Evolutionary conservation across 805 yeast species (phyloP).

Genomic region (Candida insectorum): DNA sequence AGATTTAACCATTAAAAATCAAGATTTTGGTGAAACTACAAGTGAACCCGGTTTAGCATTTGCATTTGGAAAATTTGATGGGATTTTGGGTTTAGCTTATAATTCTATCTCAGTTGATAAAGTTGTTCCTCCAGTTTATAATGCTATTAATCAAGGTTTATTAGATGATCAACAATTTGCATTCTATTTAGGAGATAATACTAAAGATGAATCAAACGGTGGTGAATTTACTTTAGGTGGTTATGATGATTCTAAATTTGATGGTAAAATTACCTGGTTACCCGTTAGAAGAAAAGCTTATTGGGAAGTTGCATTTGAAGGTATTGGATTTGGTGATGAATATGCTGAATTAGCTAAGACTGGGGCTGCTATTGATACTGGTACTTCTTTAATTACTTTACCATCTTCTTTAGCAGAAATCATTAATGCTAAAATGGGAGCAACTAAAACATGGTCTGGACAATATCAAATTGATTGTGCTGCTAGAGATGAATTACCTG

Average conservation of each 20-base stretch:
- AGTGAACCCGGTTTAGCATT: constrained; percentile 96
- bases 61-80: constrained; percentile 98
- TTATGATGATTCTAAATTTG: constrained; percentile 67
- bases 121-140: constrained; percentile 91
- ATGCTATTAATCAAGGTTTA: constrained; percentile 77
- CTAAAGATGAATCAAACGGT: constrained; percentile 58
- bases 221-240: constrained; percentile 98
- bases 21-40: constrained; percentile 96
- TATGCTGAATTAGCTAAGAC: constrained; percentile 75
- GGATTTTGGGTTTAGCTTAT: constrained; percentile 93
- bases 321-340: constrained; percentile 89
- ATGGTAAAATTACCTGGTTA: constrained; percentile 88
- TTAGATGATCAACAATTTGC: constrained; percentile 84
- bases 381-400: constrained; percentile 92
- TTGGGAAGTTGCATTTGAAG: constrained; percentile 96
- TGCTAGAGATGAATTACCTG: constrained; percentile 80
- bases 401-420: constrained; percentile 96
- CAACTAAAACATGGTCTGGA: constrained; percentile 95
- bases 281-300: constrained; percentile 99
- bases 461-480: constrained; percentile 94
- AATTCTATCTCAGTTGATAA: constrained; percentile 85
- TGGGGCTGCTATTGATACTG: constrained; percentile 98
- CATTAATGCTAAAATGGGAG: constrained; percentile 93
- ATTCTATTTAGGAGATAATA: constrained; percentile 81
- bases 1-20: constrained; percentile 77